A percentile compares a stretch with the other conserved stretches of the same genome.
phyloP scores from a whole-genome alignment of 495 filamentous ascomycete species.

The Hypomontagnella submonticulosa region DNA sequence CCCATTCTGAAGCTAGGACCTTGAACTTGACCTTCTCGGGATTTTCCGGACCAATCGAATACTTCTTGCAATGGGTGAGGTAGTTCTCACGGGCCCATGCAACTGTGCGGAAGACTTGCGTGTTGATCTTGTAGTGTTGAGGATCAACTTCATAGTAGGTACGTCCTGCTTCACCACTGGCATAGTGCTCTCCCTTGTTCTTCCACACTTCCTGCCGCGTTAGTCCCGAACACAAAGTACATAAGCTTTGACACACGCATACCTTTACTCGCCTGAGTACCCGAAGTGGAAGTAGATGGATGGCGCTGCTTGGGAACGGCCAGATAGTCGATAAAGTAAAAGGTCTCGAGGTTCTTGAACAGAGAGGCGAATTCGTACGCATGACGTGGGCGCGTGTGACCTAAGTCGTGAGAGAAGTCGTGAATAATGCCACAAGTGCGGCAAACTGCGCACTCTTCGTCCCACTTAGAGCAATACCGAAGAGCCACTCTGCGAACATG shows the following conservation, averaged over 20 bases:
- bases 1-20: conserved; percentile 48
- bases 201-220: conserved; percentile 17
- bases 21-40: conserved; percentile 47
- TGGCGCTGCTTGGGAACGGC: conserved; percentile 40
- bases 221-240: conserved; percentile 2
- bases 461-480: conserved; percentile 48
- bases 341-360: conserved; percentile 48
- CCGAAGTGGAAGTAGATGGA: conserved; percentile 16
- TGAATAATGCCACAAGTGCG: conserved; percentile 40
- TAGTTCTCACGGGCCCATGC: conserved; percentile 47
- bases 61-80: conserved; percentile 39
- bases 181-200: conserved; percentile 29
- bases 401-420: conserved; percentile 33
- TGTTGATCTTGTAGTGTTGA: conserved; percentile 41
- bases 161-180: conserved; percentile 37
- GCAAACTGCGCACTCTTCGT: conserved; percentile 43
- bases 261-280: conserved; percentile 30
- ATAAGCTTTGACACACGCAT: conserved; percentile 8
- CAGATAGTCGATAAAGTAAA: conserved; percentile 50
- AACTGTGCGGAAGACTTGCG: conserved; percentile 39
- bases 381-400: conserved; percentile 37
- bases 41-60: conserved; percentile 26
- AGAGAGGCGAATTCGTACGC: conserved; percentile 48
- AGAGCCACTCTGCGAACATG: conserved; percentile 46
- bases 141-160: conserved; percentile 47